Evolutionary conservation across 345 rosid species (phyloP).

Genomic region (Lumnitzera littorea): DNA sequence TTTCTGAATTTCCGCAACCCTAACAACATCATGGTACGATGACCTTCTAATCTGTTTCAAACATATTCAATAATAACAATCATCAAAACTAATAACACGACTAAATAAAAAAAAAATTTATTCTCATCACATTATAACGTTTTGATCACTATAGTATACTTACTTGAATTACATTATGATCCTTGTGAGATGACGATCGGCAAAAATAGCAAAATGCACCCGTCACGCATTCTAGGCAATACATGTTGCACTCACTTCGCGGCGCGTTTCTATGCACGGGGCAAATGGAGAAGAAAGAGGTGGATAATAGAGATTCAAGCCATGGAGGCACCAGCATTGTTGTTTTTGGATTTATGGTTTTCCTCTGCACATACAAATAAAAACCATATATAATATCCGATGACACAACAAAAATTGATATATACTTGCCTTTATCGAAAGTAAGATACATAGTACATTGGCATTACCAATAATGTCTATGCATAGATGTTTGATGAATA

Average conservation of each 20-base stretch:
- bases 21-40: slow-evolving; percentile 13
- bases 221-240: slow-evolving; percentile 8
- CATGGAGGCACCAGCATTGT: slow-evolving; percentile 11
- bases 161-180: slow-evolving; percentile 12
- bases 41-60: slow-evolving; percentile 10
- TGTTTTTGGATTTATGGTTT: neutral
- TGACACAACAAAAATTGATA: neutral
- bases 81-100: neutral
- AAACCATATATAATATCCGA: neutral
- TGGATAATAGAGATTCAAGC: slow-evolving; percentile 14
- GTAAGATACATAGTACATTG: too few species aligned
- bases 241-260: slow-evolving; percentile 17
- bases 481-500: too few species aligned
- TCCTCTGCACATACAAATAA: neutral
- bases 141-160: neutral
- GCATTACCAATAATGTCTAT: too few species aligned
- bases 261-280: slow-evolving; percentile 9
- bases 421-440: too few species aligned
- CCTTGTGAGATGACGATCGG: slow-evolving; percentile 15
- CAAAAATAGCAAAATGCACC: slow-evolving; percentile 14
- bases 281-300: slow-evolving; percentile 13
- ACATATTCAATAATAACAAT: neutral
- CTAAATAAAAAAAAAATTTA: neutral
- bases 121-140: slow-evolving; percentile 3
- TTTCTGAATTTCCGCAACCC: slow-evolving; percentile 11